Percentiles rank a stretch among this genome's conserved stretches.
Evolutionary conservation across 331 rosid genomes (phyloP).

Genomic region (Rhamnella rubrinervis): DNA sequence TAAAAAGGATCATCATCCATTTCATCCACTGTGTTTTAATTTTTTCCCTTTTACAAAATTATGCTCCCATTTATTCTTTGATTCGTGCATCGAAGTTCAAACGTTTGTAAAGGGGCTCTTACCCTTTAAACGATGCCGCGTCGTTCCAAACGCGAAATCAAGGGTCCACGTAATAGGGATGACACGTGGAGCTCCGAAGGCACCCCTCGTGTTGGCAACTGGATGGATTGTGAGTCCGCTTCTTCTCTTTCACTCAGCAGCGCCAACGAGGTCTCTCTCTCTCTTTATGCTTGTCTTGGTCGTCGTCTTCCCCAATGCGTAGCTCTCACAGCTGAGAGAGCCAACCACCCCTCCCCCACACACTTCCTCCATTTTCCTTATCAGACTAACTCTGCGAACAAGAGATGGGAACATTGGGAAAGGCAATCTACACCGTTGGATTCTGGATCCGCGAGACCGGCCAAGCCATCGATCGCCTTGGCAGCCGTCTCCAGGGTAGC

Average conservation of each 20-base stretch:
- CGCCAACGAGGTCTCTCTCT: not conserved
- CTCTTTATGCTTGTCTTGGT: too few relatives aligned
- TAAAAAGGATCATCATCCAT: too few relatives aligned
- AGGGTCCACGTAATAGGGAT: too few relatives aligned
- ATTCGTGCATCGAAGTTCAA: too few relatives aligned
- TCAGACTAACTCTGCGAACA: not conserved
- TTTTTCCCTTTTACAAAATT: too few relatives aligned
- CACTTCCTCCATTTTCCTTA: not conserved
- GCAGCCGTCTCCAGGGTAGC: slow-evolving; percentile 84
- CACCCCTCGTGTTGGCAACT: not conserved
- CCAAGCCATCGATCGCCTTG: slow-evolving; percentile 97
- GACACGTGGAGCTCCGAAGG: too few relatives aligned
- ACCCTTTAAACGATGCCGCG: too few relatives aligned
- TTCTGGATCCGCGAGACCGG: slow-evolving; percentile 99
- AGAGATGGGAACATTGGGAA: slow-evolving; percentile 79
- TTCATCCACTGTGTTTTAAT: too few relatives aligned
- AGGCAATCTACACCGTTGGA: slow-evolving; percentile 85
- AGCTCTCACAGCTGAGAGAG: slow-evolving; percentile 9
- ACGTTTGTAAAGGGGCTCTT: too few relatives aligned
- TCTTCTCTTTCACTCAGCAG: not conserved
- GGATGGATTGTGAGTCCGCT: not conserved
- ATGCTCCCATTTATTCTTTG: too few relatives aligned
- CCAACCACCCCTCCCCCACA: not conserved
- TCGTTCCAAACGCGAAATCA: too few relatives aligned
- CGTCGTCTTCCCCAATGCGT: not conserved